Conservation (phyloP, 2,329 filamentous ascomycete genomes). For the Colletotrichum tropicale region DNA sequence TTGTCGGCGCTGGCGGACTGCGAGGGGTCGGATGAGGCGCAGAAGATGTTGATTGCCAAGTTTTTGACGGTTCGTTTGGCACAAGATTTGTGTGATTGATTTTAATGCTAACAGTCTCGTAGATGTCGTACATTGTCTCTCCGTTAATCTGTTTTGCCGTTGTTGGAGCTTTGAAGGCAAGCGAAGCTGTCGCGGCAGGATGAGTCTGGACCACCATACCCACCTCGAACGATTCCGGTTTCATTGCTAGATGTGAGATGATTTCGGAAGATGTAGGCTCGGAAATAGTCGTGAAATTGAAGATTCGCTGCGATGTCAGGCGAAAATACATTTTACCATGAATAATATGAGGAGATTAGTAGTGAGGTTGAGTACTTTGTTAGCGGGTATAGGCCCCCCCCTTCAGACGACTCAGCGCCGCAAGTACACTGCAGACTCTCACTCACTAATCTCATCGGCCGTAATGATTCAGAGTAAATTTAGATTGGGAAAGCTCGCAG, state of each 20-base stretch:
- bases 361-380: not conserved
- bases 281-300: not conserved
- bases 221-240: no score
- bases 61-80: constrained; percentile 41
- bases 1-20: constrained; percentile 50
- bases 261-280: not conserved
- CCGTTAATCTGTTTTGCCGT: constrained; percentile 14
- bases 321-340: no score
- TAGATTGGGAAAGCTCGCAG: not conserved
- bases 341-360: not conserved
- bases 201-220: not conserved
- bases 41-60: constrained; percentile 47
- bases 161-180: constrained; percentile 9
- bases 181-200: not conserved
- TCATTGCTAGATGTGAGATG: no score
- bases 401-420: not conserved
- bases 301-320: no score
- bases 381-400: not conserved
- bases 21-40: constrained; percentile 39
- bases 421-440: not conserved
- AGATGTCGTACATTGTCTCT: constrained; percentile 18
- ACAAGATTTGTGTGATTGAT: fast-evolving
- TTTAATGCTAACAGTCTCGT: not conserved
- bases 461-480: not conserved
- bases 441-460: not conserved